These are phyloP conservation scores for Purshia tridentata DNA, from an alignment of 306 rosid species.

Conservation along the genomic window DNA sequence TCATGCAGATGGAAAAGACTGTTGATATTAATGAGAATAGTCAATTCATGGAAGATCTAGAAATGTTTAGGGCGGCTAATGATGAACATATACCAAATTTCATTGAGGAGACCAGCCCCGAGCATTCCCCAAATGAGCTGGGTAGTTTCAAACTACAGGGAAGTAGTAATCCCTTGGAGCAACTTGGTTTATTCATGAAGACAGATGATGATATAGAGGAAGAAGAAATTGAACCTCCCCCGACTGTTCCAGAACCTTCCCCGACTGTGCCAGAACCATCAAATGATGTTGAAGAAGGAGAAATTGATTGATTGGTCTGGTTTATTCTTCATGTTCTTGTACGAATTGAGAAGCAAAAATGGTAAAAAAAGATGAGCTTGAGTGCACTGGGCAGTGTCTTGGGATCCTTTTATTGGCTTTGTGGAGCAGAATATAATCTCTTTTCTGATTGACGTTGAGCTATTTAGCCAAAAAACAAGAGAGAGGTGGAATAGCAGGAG, in stretches of 20 bases:
- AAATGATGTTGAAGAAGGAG: slow-evolving; percentile 71
- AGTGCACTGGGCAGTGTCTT: not conserved
- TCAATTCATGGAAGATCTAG: slow-evolving; percentile 79
- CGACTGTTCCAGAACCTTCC: slow-evolving; percentile 32
- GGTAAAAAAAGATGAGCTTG: slow-evolving; percentile 20
- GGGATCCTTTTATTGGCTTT: slow-evolving; percentile 17
- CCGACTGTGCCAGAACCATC: slow-evolving; percentile 24
- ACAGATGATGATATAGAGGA: slow-evolving; percentile 78
- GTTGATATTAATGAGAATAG: slow-evolving; percentile 79
- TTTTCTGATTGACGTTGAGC: slow-evolving; percentile 1
- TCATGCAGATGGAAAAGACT: slow-evolving; percentile 80
- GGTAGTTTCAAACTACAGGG: slow-evolving; percentile 72
- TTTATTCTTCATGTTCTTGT: slow-evolving; percentile 1
- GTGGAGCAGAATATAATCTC: slow-evolving; percentile 3
- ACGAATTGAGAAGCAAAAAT: slow-evolving; percentile 6
- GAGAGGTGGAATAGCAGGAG: slow-evolving; percentile 27
- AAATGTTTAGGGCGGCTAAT: slow-evolving; percentile 61
- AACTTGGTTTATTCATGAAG: slow-evolving; percentile 82
- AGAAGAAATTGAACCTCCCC: slow-evolving; percentile 45
- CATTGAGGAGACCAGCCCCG: slow-evolving; percentile 55
- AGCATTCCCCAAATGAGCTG: slow-evolving; percentile 46
- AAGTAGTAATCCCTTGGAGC: slow-evolving; percentile 63
- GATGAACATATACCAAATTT: slow-evolving; percentile 51
- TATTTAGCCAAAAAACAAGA: not conserved
- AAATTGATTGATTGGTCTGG: slow-evolving; percentile 45